Evolutionary conservation across 2,329 filamentous ascomycete species (phyloP), one percentile per base, ranked within the genome.

Genomic region (Diaporthe citri): DNA sequence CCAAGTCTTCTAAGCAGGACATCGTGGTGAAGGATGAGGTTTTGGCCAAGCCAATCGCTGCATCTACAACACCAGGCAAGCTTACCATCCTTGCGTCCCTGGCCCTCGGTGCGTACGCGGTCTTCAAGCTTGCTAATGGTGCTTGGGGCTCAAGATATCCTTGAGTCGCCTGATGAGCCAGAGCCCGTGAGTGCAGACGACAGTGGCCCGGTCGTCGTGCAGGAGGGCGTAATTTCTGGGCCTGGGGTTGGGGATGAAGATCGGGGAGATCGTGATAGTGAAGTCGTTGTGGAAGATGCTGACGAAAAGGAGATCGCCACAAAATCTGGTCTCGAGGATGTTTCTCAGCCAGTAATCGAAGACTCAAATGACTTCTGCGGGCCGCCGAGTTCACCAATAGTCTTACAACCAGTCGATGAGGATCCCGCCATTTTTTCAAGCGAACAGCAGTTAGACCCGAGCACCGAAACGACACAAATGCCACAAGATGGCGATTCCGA

Each of bases 81-180:
- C 75, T 76, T 75, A 76, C 75, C 39, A 76, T 76, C 75, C 73
- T 76, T 66, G 75, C 75, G 71, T 76, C 75, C 66, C 71, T 75
- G 74, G 75, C 62, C 70, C 56, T 76, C 75, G 75, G 75, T 76
- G 70, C 52, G 43, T 76, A 76, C 64, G 75, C 75, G 55, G 70
- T 76, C 41, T 76, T 76, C 73, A 76, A 76, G 72, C 73, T 76
- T 60, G 75, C 75, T 76, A 76, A 76, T 76, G 75, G 75, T 76
- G 70, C 64, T 31, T 75, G 73, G 75, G 73, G 73, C 73, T 76
- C 75, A 75, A 76, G 75, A 52, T 76, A 76, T 46, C 75, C 73
- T 73, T 75, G 62, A 76, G 70, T 41, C 48, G n/a, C 52, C 73
- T 64, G 36, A 66, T 71, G 70, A 75, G 75, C 75, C 73, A 74